These are phyloP conservation scores for Didymellaceae sp. DNA, from an alignment of 2,329 filamentous ascomycete genomes.

Conservation along the genomic window DNA sequence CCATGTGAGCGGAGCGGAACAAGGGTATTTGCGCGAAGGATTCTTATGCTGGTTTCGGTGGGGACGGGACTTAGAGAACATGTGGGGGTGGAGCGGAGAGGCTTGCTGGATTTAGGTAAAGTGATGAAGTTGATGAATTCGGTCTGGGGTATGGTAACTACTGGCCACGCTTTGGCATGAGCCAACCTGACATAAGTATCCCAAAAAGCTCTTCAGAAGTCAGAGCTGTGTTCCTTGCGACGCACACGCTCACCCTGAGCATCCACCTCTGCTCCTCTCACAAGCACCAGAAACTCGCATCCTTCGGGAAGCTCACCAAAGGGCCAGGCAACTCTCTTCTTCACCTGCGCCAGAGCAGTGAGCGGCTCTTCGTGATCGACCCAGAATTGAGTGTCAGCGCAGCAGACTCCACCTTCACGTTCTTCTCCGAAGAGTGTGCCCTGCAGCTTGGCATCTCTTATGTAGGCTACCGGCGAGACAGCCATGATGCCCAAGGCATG, in stretches of 20 bases:
- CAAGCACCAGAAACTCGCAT: neutral
- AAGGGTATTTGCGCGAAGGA: conserved; percentile 9
- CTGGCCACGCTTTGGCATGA: too few species aligned
- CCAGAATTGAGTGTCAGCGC: conserved; percentile 1
- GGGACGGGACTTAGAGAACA: neutral
- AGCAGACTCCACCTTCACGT: neutral
- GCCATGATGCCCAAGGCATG: neutral
- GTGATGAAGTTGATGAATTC: neutral
- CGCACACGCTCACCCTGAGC: neutral
- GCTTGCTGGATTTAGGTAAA: too few species aligned
- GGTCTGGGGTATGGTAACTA: neutral
- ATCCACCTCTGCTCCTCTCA: neutral
- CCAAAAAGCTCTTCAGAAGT: too few species aligned
- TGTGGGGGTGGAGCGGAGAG: neutral
- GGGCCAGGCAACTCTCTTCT: neutral
- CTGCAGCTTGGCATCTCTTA: neutral
- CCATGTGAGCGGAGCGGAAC: conserved; percentile 2
- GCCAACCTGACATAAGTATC: too few species aligned
- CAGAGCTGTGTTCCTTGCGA: too few species aligned
- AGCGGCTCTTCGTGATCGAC: neutral
- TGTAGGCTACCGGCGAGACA: neutral
- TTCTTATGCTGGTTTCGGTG: neutral
- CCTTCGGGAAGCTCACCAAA: neutral
- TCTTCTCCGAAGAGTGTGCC: neutral
- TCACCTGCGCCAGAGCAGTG: neutral